Base-by-base conservation (phyloP, 352 stramenopile species). In the Hyaloperonospora arabidopsidis region DNA sequence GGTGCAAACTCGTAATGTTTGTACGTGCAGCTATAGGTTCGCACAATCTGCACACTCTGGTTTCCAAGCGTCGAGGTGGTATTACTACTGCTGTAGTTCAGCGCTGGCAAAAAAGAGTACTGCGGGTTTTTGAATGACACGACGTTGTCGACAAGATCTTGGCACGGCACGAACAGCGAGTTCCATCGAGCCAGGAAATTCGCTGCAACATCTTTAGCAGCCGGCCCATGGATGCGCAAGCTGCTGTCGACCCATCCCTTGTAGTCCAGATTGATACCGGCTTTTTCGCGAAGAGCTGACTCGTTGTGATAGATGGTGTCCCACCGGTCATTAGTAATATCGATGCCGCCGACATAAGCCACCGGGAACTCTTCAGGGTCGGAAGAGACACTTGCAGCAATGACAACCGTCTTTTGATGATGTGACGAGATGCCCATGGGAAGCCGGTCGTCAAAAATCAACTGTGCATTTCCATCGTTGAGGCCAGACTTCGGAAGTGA, bases 131-230 rank as follows among this genome's bases (percentile, higher is more conserved):
- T 53, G 44, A 77, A 86, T 48, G 72, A 51, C 1, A 79, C 38
- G 1, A 80, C 17, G 15, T 71, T 40, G 45, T 77, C 68, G 11
- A 66, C 38, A 5, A 63, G 18, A n/a, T 67, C 60, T 25, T 60
- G n/a, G 8, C 56, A 55, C 15, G 53, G 58, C 12, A 52, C 55
- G 14, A 61, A 58, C 21, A 73, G 51, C 3, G 67, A 71, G 52
- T 86, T 85, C 74, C 72, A 86, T 3, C 75, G 72, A 5, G 41
- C 38, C 2, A 81, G 23, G 25, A 86, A 86, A 49, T 84, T 87
- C n/a, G 56, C 57, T 1, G 59, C 70, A 0, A 89, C 72, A 29
- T 86, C 73, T n/a, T 67, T 57, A 1, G 72, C 64, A 0, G 71
- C 79, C 0, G 67, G 71, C 0, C 76, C 74, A 1, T 73, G 49